These are phyloP conservation scores for Aspergillus bertholletiae DNA, from an alignment of 495 filamentous ascomycete species.

Conservation along the genomic window DNA sequence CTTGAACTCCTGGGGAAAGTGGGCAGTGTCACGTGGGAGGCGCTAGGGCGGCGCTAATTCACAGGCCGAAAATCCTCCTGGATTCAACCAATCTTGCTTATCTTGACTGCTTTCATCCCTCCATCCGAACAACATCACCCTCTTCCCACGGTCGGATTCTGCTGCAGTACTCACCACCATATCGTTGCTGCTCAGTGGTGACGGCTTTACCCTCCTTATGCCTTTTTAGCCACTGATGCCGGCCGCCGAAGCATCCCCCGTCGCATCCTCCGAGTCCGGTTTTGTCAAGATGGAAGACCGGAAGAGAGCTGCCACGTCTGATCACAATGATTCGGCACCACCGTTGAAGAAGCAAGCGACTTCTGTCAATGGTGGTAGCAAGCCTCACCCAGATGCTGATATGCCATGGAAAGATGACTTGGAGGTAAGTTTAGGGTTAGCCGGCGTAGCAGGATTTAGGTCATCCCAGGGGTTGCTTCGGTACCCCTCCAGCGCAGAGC, in stretches of 20 bases:
- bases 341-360: conserved; percentile 81
- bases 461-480: conserved; percentile 8
- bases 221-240: conserved; percentile 67
- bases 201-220: conserved; percentile 30
- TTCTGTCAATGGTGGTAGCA: conserved; percentile 66
- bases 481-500: conserved; percentile 2
- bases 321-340: conserved; percentile 73
- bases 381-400: conserved; percentile 72
- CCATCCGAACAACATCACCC: conserved; percentile 9
- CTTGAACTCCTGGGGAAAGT: conserved; percentile 27
- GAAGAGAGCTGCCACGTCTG: conserved; percentile 78
- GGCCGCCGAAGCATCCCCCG: conserved; percentile 67
- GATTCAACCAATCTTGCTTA: conserved; percentile 28
- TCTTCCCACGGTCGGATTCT: conserved; percentile 24
- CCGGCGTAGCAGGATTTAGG: conserved; percentile 24
- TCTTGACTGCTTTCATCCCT: conserved; percentile 26
- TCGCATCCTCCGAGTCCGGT: conserved; percentile 65
- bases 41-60: conserved; percentile 29
- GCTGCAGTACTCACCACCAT: conserved; percentile 28
- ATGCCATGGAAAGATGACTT: conserved; percentile 83
- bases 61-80: conserved; percentile 43
- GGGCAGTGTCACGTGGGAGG: conserved; percentile 36
- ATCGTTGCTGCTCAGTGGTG: conserved; percentile 40
- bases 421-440: conserved; percentile 62
- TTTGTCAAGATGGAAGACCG: conserved; percentile 95